These are phyloP conservation scores for Hericium coralloides DNA, from an alignment of 768 basidiomycete species.

Conservation along the genomic window DNA sequence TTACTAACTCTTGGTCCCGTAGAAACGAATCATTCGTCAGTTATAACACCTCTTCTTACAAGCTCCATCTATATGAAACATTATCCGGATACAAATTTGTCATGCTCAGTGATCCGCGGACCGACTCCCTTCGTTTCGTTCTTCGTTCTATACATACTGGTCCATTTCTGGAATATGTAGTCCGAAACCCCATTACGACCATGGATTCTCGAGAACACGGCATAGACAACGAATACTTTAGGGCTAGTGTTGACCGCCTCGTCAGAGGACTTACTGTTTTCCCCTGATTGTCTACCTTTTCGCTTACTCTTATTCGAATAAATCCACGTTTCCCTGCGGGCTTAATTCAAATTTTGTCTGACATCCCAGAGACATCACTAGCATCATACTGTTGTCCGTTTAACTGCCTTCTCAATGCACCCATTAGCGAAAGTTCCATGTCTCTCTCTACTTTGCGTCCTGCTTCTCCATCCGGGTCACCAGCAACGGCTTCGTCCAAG, in stretches of 20 bases:
- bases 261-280: constrained; percentile 51
- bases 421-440: constrained; percentile 83
- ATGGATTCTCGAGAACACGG: constrained; percentile 82
- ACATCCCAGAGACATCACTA: background rate
- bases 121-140: constrained; percentile 75
- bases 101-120: constrained; percentile 80
- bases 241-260: constrained; percentile 69
- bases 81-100: constrained; percentile 91
- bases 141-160: constrained; percentile 89
- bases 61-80: constrained; percentile 89
- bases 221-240: constrained; percentile 90
- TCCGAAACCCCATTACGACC: constrained; percentile 78
- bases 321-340: background rate
- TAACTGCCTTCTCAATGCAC: constrained; percentile 67
- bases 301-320: background rate
- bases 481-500: constrained; percentile 90
- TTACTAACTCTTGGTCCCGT: constrained; percentile 3
- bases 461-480: constrained; percentile 48
- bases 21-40: constrained; percentile 90
- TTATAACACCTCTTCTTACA: constrained; percentile 89
- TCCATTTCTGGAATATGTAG: constrained; percentile 90
- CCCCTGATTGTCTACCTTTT: constrained; percentile 13
- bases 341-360: too few species aligned
- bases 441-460: constrained; percentile 54
- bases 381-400: background rate